Base-by-base conservation (phyloP, 1,284 basidiomycete species). In the Heliocybe sulcata region DNA sequence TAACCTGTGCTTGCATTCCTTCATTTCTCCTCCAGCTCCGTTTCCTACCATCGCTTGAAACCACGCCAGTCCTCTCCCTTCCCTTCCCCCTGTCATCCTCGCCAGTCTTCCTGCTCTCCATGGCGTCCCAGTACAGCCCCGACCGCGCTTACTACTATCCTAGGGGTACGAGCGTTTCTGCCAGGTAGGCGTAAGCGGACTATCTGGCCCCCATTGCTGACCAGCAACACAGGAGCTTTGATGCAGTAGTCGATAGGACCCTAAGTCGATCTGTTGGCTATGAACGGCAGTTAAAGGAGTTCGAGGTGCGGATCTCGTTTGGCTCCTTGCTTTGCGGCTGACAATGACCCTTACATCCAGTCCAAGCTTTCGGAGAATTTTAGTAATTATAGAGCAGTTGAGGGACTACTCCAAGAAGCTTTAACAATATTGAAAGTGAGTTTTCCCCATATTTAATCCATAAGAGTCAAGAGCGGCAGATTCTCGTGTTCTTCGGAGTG, bases 341-440 rank as follows among this genome's bases (percentile, higher is more conserved):
- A 6, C 23, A 26, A 4, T 31, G 49, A 33, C 58, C 33, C 26
- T 54, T 19, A 6, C 47, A 54, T 35, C 27, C 62, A 89, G 87
- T 73, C 74, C 50, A 80, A 77, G 62, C 76, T 89, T 49, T 75
- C 82, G 27, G 81, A 85, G 60, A 79, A 83, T 63, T 69, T 90
- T 54, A 83, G 81, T 60, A 87, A 87, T 63, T 87, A 87, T 54
- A 74, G 83, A 51, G 81, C 82, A 10, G 81, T 90, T 59, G 84
- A 89, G 60, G 77, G 77, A 58, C 74, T 82, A 19, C 74, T 90
- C 26, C 80, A 81, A 56, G 83, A 85, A 52, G 77, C 82, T 1
- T 76, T 81, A 54, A 71, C 70, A 55, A 75, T 74, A 42, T 71
- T 90, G 20, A 78, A 83, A 62, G 87, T 85, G 35, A 56, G 73